Base-by-base conservation (phyloP, 768 basidiomycete genomes). In the Heimioporus sp. region DNA sequence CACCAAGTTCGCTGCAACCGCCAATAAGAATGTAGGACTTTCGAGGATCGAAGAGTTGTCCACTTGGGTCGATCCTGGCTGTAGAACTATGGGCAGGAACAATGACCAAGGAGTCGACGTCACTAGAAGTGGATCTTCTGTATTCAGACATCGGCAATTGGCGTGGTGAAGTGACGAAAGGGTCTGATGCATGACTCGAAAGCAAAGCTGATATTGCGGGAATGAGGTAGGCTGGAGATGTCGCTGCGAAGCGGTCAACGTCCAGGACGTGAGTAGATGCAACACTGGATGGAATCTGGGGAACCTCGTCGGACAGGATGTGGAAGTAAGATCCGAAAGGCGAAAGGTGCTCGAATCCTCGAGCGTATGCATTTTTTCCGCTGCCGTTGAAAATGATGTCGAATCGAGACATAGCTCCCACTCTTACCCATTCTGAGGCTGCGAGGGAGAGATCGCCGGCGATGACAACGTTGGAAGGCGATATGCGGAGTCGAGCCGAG, bases 1-100 rank as follows among this genome's bases (percentile, higher is more conserved):
- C 60, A n/a, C 60, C 60, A 11, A 61, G 61, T 11, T 61, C 60
- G 12, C 60, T 61, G 24, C 60, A 59, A 12, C 60, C 60, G 15
- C 60, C 60, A 4, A 61, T 43, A 4, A 61, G 60, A 3, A 61
- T 46, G 43, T 62, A 61, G 8, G 60, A 61, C 28, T 61, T 61
- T 56, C 60, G 58, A 17, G 69, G 61, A 41, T 70, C 53, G 43
- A 71, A 71, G 12, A 72, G 52, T 43, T 68, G 62, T 15, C 60
- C 59, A 2, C 53, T 31, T 11, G 66, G 62, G 30, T 68, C 64
- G 20, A 67, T 46, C 37, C 66, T 61, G 34, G 60, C 41, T 8
- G 32, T 10, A 19, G 13, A 36, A 15, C 11, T n/a, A 0, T 17
- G 15, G 31, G 57, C 52, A 0, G 65, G 63, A 21, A 60, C 36